A percentile compares a stretch with the other conserved stretches of the same genome.
phyloP scores from a whole-genome alignment of 495 filamentous ascomycete genomes.

The Penicillium macrosclerotiorum region DNA sequence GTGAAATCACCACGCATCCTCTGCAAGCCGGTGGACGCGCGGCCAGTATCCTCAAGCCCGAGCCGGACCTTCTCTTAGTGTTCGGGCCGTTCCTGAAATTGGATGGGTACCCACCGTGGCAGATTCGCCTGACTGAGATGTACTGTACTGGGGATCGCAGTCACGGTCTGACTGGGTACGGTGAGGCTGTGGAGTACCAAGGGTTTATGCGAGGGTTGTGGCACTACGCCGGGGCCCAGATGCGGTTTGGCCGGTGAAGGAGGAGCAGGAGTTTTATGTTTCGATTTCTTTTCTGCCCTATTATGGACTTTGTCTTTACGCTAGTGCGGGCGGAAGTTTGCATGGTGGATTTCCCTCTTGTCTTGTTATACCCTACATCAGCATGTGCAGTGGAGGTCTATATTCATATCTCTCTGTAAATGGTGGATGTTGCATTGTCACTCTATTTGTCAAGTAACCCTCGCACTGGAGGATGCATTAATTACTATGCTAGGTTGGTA shows the following conservation, averaged over 20 bases:
- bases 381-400: constrained; percentile 5
- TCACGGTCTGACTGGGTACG: constrained; percentile 33
- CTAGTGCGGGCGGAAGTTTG: too few species aligned
- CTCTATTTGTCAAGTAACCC: too few species aligned
- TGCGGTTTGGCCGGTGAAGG: constrained; percentile 77
- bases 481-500: constrained; percentile 10
- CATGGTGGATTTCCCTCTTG: background rate
- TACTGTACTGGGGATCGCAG: constrained; percentile 56
- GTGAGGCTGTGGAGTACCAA: constrained; percentile 80
- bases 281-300: background rate
- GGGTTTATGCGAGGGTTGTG: constrained; percentile 82
- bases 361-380: constrained; percentile 17
- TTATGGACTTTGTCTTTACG: too few species aligned
- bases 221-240: constrained; percentile 81
- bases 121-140: constrained; percentile 91
- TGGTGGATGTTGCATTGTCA: too few species aligned
- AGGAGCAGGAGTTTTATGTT: background rate
- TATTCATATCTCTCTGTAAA: background rate
- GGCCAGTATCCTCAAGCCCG: constrained; percentile 37
- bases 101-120: constrained; percentile 95
- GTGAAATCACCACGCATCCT: constrained; percentile 50
- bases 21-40: constrained; percentile 13
- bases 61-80: constrained; percentile 86
- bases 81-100: constrained; percentile 80
- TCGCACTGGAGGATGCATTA: constrained; percentile 4